Evolutionary conservation across 2,329 filamentous ascomycete species (phyloP).

Genomic region (Phyllosticta citriasiana): DNA sequence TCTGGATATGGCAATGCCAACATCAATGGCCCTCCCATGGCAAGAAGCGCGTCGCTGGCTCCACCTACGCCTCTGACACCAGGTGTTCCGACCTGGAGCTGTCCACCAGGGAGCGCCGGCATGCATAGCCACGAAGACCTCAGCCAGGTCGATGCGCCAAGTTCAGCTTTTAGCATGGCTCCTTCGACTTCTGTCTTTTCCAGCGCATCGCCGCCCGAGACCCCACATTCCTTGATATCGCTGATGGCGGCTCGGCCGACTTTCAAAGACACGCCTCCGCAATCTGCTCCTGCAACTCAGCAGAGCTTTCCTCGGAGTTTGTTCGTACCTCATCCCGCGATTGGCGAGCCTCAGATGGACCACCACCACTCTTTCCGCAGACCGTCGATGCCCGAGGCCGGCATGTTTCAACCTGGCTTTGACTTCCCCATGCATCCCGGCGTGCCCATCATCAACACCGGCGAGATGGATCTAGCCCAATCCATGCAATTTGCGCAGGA

Average conservation of each 20-base stretch:
- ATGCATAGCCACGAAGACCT: not conserved
- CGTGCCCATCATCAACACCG: slow-evolving; percentile 14
- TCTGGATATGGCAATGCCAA: slow-evolving; percentile 29
- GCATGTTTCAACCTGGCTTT: not conserved
- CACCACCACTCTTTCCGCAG: slow-evolving; percentile 6
- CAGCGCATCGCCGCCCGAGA: slow-evolving; percentile 36
- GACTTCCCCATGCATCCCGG: slow-evolving; percentile 11
- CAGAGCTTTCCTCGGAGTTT: slow-evolving; percentile 29
- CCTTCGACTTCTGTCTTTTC: slow-evolving; percentile 24
- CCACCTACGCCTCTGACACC: slow-evolving; percentile 41
- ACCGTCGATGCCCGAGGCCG: slow-evolving; percentile 13
- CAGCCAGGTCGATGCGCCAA: not conserved
- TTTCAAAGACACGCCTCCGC: slow-evolving; percentile 39
- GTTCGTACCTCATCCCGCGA: not conserved
- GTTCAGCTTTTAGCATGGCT: slow-evolving; percentile 22
- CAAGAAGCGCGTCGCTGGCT: slow-evolving; percentile 29
- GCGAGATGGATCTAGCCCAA: slow-evolving; percentile 12
- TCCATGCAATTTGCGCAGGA: slow-evolving; percentile 12
- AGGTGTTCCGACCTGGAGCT: slow-evolving; percentile 29
- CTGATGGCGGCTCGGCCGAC: slow-evolving; percentile 10
- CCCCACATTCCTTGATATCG: slow-evolving; percentile 23
- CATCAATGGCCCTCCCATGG: slow-evolving; percentile 17
- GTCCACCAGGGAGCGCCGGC: not conserved
- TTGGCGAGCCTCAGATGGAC: not conserved
- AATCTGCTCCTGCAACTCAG: slow-evolving; percentile 41